Percentiles rank a stretch among this genome's conserved stretches.
Conservation (phyloP, 106 monocot genomes). For the Dactylorhiza incarnata region DNA sequence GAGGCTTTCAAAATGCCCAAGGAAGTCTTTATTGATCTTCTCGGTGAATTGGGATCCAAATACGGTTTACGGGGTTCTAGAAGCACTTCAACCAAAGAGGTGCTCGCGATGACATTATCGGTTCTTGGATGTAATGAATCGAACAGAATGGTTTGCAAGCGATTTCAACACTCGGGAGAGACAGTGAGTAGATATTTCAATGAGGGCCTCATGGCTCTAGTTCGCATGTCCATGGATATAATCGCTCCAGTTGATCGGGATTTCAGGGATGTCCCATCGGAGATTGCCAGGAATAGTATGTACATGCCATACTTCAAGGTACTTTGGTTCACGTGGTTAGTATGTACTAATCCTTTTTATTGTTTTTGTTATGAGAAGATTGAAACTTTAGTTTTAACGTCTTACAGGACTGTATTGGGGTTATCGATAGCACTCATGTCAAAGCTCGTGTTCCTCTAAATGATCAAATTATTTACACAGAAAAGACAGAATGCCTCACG, state of each 20-base stretch:
- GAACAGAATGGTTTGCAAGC: slow-evolving; percentile 3
- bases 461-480: background rate
- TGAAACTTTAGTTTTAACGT: background rate
- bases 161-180: slow-evolving; percentile 9
- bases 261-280: background rate
- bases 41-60: background rate
- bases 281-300: background rate
- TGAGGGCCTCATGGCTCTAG: background rate
- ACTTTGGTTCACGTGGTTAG: background rate
- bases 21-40: slow-evolving; percentile 2
- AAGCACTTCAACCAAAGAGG: background rate
- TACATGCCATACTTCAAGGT: slow-evolving; percentile 10
- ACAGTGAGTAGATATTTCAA: slow-evolving; percentile 10
- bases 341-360: background rate
- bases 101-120: slow-evolving; percentile 1
- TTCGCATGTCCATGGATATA: slow-evolving; percentile 3
- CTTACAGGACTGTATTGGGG: slow-evolving; percentile 10
- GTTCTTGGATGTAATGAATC: slow-evolving; percentile 7
- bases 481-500: background rate
- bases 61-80: slow-evolving; percentile 4
- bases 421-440: slow-evolving; percentile 9
- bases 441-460: background rate
- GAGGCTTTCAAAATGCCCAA: slow-evolving; percentile 8
- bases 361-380: background rate
- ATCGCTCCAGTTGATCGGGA: background rate